Percentiles rank a stretch among this genome's conserved stretches.
These are phyloP conservation scores for Colletotrichum sp. DNA, from an alignment of 2,329 filamentous ascomycete species.

Conservation along the genomic window DNA sequence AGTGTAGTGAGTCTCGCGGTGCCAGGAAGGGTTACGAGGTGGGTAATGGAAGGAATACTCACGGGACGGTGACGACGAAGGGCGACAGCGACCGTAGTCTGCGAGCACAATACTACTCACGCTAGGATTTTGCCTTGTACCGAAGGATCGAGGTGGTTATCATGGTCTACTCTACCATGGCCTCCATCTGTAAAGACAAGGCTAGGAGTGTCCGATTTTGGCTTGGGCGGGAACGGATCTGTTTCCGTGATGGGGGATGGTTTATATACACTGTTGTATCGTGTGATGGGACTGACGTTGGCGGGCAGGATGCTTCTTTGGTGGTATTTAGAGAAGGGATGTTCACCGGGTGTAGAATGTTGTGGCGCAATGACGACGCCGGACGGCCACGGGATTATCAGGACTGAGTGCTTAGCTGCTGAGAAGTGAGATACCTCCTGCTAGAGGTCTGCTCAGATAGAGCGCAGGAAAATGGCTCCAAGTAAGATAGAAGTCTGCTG, in stretches of 20 bases:
- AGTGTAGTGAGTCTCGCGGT: no score
- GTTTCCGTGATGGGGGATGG: neutral
- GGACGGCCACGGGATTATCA: neutral
- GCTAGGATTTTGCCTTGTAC: neutral
- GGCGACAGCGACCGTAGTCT: rapidly evolving
- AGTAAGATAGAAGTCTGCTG: neutral
- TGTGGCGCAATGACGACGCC: neutral
- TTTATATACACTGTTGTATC: rapidly evolving
- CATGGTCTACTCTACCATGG: neutral
- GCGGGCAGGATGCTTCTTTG: rapidly evolving
- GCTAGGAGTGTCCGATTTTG: neutral
- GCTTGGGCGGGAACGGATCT: neutral
- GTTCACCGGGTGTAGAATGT: neutral
- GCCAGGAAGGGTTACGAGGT: no score
- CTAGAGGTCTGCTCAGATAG: neutral
- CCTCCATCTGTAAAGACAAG: neutral
- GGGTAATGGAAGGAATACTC: neutral
- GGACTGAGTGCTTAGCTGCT: neutral
- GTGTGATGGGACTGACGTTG: neutral
- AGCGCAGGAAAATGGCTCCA: neutral
- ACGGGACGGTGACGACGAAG: rapidly evolving
- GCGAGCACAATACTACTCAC: rapidly evolving
- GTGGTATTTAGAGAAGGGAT: no score
- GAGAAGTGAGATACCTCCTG: neutral
- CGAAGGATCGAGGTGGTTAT: rapidly evolving